phyloP scores from a whole-genome alignment of 495 filamentous ascomycete species.

The Bathelium albidoporum region DNA sequence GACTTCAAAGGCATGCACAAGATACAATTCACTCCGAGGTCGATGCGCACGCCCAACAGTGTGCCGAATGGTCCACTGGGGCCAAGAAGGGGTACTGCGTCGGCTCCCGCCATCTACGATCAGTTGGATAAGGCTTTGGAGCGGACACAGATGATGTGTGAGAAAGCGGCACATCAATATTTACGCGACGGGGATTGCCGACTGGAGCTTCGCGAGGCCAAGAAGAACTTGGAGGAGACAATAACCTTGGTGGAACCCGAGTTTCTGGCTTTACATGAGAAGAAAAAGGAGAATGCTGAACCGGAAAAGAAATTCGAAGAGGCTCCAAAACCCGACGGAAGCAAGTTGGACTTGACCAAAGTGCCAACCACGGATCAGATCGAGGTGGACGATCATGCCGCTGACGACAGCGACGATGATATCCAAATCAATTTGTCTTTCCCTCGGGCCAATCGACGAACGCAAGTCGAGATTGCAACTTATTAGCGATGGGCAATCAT shows the following conservation, averaged over 20 bases:
- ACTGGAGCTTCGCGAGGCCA: slow-evolving; percentile 59
- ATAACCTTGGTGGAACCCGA: slow-evolving; percentile 43
- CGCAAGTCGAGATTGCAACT: background rate
- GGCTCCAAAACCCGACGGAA: background rate
- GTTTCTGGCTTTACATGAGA: slow-evolving; percentile 30
- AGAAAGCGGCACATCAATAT: slow-evolving; percentile 77
- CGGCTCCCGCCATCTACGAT: slow-evolving; percentile 44
- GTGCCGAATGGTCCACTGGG: background rate
- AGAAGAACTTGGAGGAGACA: slow-evolving; percentile 47
- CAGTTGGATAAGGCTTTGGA: slow-evolving; percentile 66
- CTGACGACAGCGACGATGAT: background rate
- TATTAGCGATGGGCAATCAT: background rate
- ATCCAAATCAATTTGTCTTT: background rate
- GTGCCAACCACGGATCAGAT: background rate
- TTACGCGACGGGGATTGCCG: slow-evolving; percentile 72
- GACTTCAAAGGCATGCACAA: slow-evolving; percentile 3
- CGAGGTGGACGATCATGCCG: background rate
- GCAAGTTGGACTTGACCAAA: background rate
- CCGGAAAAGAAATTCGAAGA: slow-evolving; percentile 10
- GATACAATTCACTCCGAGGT: background rate
- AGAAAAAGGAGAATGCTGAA: slow-evolving; percentile 27
- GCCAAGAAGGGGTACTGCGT: slow-evolving; percentile 4
- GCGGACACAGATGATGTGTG: slow-evolving; percentile 66
- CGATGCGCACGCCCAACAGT: background rate
- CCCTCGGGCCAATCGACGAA: background rate